Evolutionary conservation across 2,329 filamentous ascomycete species (phyloP), one percentile per base, ranked within the genome.

Genomic region (Apiospora rasikravindrae): DNA sequence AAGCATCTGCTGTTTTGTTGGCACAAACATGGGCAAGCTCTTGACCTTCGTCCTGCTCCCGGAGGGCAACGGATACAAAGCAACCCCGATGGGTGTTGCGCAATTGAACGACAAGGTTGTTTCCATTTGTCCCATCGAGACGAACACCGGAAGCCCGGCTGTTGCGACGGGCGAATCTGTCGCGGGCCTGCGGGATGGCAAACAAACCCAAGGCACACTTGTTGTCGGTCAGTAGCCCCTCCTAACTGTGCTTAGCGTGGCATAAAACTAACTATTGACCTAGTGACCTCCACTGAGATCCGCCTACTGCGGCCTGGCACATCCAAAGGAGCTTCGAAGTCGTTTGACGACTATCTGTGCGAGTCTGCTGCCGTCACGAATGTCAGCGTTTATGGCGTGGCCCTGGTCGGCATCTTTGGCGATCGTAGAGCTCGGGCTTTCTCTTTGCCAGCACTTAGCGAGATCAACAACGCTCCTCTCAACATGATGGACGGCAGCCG

Each of bases 11-110:
- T 93, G 96, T 76, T 97, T 98, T 76, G 93, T 97, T 1, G 96
- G 96, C 26, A 98, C 96, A 0, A 95, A 92, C 75, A 82, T 90
- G 42, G 96, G 96, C 53, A 94, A 94, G 77, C 85, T 98, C 24
- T 90, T 92, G 8, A 98, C 96, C 0, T 96, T 98, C 84, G 98
- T 98, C 83, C 86, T 99, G 29, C 84, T 98, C 2, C 96, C 96
- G 0, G 88, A 92, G 19, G 89, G 88, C 70, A 89, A 91, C 5
- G 88, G 91, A 14, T 98, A 97, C 81, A 87, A 89, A 14, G 94
- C 90, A 16, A 88, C 92, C 71, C 88, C 92, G 69, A 93, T 89
- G 1, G 96, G 96, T 0, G 85, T 91, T 2, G 87, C 89, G 5
- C 82, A 88, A 1, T 84, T 95, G 42, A 90, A 94, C 70, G 94